These are phyloP conservation scores for Zalerion maritima DNA, from an alignment of 495 filamentous ascomycete genomes.

Conservation along the genomic window DNA sequence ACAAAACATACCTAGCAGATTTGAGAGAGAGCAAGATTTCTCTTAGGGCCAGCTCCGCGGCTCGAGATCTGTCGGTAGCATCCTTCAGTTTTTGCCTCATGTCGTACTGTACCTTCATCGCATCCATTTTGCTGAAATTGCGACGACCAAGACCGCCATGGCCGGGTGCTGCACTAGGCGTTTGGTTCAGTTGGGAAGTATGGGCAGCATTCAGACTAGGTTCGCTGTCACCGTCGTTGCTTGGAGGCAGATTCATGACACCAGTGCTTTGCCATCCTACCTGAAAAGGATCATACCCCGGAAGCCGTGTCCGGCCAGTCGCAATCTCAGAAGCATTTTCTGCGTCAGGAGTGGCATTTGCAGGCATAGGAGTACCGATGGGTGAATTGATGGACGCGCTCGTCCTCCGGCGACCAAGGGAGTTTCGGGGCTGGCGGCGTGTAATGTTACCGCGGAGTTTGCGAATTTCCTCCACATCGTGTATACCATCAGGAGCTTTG, in stretches of 20 bases:
- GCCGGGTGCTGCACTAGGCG: constrained; percentile 8
- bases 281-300: no score
- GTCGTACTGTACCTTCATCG: constrained; percentile 43
- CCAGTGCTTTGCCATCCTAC: no score
- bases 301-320: no score
- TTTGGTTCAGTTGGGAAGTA: no score
- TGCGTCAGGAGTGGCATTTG: constrained; percentile 7
- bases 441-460: constrained; percentile 72
- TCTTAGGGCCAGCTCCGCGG: constrained; percentile 69
- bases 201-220: no score
- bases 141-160: constrained; percentile 2
- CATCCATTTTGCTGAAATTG: constrained; percentile 3
- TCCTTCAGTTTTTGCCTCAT: constrained; percentile 41
- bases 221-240: no score
- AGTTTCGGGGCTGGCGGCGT: constrained; percentile 56
- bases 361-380: constrained; percentile 12
- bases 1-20: constrained; percentile 55
- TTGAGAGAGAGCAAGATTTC: constrained; percentile 66
- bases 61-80: constrained; percentile 56
- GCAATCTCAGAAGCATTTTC: no score
- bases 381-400: constrained; percentile 14
- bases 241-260: no score
- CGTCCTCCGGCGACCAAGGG: constrained; percentile 39
- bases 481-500: constrained; percentile 66
- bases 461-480: constrained; percentile 76